Evolutionary conservation across 148 eudicot species (phyloP), one percentile per base, ranked within the genome.

Genomic region (Fagopyrum homotropicum): DNA sequence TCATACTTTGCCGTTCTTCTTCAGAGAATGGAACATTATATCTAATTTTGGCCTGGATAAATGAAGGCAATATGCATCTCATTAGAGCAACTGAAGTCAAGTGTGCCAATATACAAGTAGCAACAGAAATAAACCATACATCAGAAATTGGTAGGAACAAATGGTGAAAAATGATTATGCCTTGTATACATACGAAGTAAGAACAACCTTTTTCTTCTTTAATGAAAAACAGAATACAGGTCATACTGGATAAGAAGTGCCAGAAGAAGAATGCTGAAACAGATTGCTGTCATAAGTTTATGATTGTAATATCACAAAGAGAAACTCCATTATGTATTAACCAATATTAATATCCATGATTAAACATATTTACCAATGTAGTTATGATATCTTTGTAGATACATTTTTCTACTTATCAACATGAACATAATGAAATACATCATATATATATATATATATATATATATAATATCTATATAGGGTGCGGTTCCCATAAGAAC

Each of bases 1-100:
- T 94, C 63, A 94, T 83, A 50, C 74, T 75, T 76, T 87, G 79
- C 29, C 82, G 88, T 78, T 94, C 98, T 51, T 90, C 93, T 40
- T 83, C 86, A 8, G 92, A 85, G 86, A 91, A 91, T 60, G 88
- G 90, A 75, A 80, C 80, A 43, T 84, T 80, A 45, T 90, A 90
- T 16, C 87, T 69, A 85, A 85, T 78, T 84, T 84, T 91, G 54
- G 91, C 93, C 98, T 91, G 87, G 56, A 80, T 77, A 76, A 10
- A 76, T 56, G 43, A n/a, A 50, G 9, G 9, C 44, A 52, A 48
- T 6, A 46, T 19, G 68, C 56, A 52, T 52, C 56, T 52, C n/a
- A 52, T 52, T 15, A 52, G n/a, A 52, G 14, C 4, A 35, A 35
- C 16, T 15, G 6, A 52, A 52, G 56, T 52, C 56, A 52, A 52